phyloP scores from a whole-genome alignment of 495 filamentous ascomycete genomes.

The Saxispiralis lemnorum region DNA sequence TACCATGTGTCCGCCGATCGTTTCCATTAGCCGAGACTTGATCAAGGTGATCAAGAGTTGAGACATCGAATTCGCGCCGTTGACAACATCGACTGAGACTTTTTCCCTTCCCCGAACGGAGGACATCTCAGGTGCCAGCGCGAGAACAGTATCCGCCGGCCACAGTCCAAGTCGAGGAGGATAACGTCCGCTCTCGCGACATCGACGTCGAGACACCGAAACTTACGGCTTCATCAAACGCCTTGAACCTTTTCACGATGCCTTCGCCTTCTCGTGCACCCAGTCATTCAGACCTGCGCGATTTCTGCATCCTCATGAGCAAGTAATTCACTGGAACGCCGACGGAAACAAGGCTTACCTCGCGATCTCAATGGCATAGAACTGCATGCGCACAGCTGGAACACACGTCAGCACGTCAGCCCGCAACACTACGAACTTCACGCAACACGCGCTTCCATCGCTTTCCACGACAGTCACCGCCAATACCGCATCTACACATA shows the following conservation, averaged over 20 bases:
- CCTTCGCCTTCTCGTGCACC: slow-evolving; percentile 59
- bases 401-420: not conserved
- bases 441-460: not conserved
- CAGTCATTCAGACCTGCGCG: slow-evolving; percentile 81
- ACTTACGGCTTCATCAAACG: too few relatives aligned
- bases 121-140: too few relatives aligned
- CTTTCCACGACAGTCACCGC: not conserved
- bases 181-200: too few relatives aligned
- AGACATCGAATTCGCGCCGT: not conserved
- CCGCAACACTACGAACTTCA: not conserved
- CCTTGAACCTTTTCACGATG: slow-evolving; percentile 5
- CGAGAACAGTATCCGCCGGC: too few relatives aligned
- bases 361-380: slow-evolving; percentile 92
- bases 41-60: not conserved
- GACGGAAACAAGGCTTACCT: slow-evolving; percentile 34
- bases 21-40: slow-evolving; percentile 2
- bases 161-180: too few relatives aligned
- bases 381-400: slow-evolving; percentile 78
- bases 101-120: too few relatives aligned
- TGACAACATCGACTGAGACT: not conserved
- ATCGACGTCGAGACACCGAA: too few relatives aligned
- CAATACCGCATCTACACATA: slow-evolving; percentile 19
- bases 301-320: slow-evolving; percentile 38
- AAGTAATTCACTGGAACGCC: slow-evolving; percentile 2
- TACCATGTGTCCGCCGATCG: slow-evolving; percentile 6